Evolutionary conservation across 1,284 basidiomycete genomes (phyloP), one percentile per base, ranked within the genome.

Genomic region (Malassezia vespertilionis): DNA sequence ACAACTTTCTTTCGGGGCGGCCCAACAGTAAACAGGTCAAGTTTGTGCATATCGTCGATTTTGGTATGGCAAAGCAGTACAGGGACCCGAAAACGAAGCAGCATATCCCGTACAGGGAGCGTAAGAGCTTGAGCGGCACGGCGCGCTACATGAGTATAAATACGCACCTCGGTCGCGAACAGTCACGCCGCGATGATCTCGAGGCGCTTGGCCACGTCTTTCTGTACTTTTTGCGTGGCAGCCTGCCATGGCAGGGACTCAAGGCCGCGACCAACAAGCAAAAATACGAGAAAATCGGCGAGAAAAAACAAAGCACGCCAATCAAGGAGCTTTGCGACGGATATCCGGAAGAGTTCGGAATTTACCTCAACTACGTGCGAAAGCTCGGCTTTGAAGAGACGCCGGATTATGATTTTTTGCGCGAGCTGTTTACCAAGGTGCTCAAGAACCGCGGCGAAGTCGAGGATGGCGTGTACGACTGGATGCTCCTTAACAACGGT

Each of bases 241-340:
- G 86, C 53, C 73, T 93, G 39, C 89, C 89, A 22, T 95, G 88
- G 89, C 89, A 95, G 71, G 89, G 89, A 43, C 80, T 95, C 58
- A 93, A 91, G 74, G 89, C 87, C 31, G 87, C 87, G 17, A 93
- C 87, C 52, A 91, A 93, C 76, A 93, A 93, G 77, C 87, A 91
- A 75, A 93, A 93, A 77, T 95, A 93, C 75, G 89, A 95, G 76
- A 93, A 91, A 77, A 95, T 95, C 71, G 88, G 88, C 53, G 89
- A 95, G 76, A 95, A 95, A 81, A 95, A 95, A 77, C 88, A 93
- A 76, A 85, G 83, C 38, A 93, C 89, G 15, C 83, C 85, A 10
- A 91, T 93, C 72, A 88, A 87, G 72, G 88, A 93, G 71, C 76
- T 95, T 14, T 86, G 83, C 61, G 88, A 93, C 58, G 84, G 85